These are phyloP conservation scores for Colletotrichum eremochloae DNA, from an alignment of 2,329 filamentous ascomycete genomes.

Conservation along the genomic window DNA sequence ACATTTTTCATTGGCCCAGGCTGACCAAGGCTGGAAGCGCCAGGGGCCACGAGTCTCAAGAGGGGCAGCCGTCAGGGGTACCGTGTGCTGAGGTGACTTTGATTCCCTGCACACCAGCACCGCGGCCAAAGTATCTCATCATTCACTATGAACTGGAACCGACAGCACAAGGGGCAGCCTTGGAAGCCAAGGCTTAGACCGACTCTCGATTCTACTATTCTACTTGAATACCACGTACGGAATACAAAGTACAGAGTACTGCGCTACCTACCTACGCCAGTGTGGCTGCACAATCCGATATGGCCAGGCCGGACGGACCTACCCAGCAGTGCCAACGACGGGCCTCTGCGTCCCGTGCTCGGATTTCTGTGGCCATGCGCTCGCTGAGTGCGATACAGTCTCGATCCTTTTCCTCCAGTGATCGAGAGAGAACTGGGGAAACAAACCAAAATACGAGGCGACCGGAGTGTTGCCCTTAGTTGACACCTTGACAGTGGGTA, in stretches of 20 bases:
- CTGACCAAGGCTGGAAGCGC: background rate
- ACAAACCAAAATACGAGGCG: background rate
- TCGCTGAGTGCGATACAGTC: background rate
- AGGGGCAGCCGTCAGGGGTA: conserved; percentile 9
- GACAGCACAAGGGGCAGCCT: background rate
- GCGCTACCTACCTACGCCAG: background rate
- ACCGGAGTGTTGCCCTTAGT: background rate
- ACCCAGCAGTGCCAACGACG: background rate
- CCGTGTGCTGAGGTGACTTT: background rate
- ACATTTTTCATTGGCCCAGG: conserved; percentile 23
- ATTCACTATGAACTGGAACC: background rate
- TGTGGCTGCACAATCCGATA: conserved; percentile 5
- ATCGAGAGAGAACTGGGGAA: background rate
- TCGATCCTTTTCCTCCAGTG: background rate
- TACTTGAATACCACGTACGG: too few relatives aligned
- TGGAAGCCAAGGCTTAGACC: too few relatives aligned
- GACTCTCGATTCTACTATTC: too few relatives aligned
- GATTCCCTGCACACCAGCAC: background rate
- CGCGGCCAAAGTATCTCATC: background rate
- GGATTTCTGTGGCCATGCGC: conserved; percentile 5
- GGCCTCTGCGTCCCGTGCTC: background rate
- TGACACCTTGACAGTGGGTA: background rate
- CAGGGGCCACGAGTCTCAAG: conserved; percentile 17
- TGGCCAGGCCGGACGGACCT: background rate
- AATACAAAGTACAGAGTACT: background rate